Base-by-base conservation (phyloP, 1,139 yeast species). In the Suhomyces anneliseae region DNA sequence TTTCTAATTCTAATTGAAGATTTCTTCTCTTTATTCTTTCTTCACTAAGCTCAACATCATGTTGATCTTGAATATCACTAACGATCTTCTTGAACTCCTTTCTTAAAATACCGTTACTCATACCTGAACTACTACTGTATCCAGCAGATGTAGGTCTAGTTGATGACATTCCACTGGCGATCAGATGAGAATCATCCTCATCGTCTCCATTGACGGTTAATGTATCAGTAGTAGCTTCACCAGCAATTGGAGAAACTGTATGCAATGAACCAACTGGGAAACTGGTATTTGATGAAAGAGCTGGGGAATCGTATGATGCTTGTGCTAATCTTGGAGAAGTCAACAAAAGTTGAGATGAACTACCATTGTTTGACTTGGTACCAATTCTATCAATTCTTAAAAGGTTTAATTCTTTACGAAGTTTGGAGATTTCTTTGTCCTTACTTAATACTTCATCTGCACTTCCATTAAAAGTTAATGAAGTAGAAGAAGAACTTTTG, bases 31-130 rank as follows among this genome's bases (percentile, higher is more conserved):
- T 82, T n/a, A 71, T 60, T 44, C 82, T 74, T 60, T 84, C 89
- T 58, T 76, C 78, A 39, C 75, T 72, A 49, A 86, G 62, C 55
- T 84, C 87, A 27, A 70, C 63, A 53, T 81, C 85, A 57, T 85
- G 85, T 51, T 78, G 81, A 39, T 74, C 79, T 52, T 83, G 87
- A 52, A 87, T 75, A 40, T 82, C 86, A 46, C 74, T 70, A 1
- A 87, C 84, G 38, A 87, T 76, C 57, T 81, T 82, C 58, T 82
- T 83, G 69, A 87, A 87, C 64, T 87, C 92, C 55, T 83, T 79
- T 48, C 90, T 74, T 55, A 87, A 68, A 2, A 85, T 81, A 1
- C 73, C 77, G 44, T 65, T 72, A 56, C 75, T 70, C 53, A 60
- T 66, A 8, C 45, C 46, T 5, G 49, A 40, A n/a, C 42, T 38